Evolutionary conservation across 371 early-diverging fungal species (phyloP).

Genomic region (Quaeritorhiza haematococci): DNA sequence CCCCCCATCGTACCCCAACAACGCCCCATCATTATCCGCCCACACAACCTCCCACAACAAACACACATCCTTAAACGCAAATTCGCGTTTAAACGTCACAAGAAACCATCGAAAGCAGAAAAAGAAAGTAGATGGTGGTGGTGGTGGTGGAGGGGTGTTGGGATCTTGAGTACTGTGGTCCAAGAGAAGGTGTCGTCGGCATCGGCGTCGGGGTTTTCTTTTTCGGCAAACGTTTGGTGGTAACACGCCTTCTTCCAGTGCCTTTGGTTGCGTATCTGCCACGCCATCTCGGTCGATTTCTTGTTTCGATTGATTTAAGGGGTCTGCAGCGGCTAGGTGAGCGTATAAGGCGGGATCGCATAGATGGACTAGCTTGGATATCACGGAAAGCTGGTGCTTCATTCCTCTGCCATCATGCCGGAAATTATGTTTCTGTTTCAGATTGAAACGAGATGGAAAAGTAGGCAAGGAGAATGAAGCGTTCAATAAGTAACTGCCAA

Average conservation of each 20-base stretch:
- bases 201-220: background rate
- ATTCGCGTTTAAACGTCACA: constrained; percentile 90
- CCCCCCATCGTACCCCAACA: background rate
- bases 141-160: constrained; percentile 5
- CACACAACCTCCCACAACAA: constrained; percentile 74
- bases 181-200: background rate
- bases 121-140: constrained; percentile 75
- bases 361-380: constrained; percentile 63
- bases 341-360: constrained; percentile 71
- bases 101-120: constrained; percentile 89
- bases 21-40: constrained; percentile 2
- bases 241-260: too few relatives aligned
- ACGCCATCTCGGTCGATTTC: too few relatives aligned
- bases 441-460: background rate
- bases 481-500: too few relatives aligned
- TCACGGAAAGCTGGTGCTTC: constrained; percentile 70
- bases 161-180: background rate
- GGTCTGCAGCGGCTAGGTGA: constrained; percentile 57
- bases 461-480: background rate
- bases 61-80: constrained; percentile 71
- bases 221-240: too few relatives aligned
- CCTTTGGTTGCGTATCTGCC: too few relatives aligned
- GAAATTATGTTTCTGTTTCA: constrained; percentile 61
- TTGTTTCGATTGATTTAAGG: too few relatives aligned
- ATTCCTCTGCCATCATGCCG: constrained; percentile 78